Evolutionary conservation across 2,329 filamentous ascomycete species (phyloP).

Genomic region (Colletotrichum lupini): DNA sequence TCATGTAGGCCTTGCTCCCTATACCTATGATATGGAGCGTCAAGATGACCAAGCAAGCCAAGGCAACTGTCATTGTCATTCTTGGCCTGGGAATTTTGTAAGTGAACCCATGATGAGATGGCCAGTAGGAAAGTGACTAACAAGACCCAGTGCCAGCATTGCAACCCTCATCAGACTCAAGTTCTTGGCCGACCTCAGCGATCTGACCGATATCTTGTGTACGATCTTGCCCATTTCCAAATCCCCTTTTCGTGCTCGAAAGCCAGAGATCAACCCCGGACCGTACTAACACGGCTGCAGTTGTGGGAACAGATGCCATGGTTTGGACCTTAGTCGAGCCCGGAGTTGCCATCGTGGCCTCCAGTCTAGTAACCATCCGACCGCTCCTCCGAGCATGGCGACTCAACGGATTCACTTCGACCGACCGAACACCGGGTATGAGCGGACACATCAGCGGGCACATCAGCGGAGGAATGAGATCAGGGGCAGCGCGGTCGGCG

Average conservation of each 20-base stretch:
- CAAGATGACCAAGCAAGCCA: slow-evolving; percentile 63
- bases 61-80: slow-evolving; percentile 61
- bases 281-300: slow-evolving; percentile 42
- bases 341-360: slow-evolving; percentile 64
- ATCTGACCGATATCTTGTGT: slow-evolving; percentile 61
- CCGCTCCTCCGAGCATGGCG: slow-evolving; percentile 62
- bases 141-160: slow-evolving; percentile 57
- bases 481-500: slow-evolving; percentile 42
- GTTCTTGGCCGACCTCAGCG: slow-evolving; percentile 57
- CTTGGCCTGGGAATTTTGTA: slow-evolving; percentile 63
- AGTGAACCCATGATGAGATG: slow-evolving; percentile 31
- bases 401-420: slow-evolving; percentile 58
- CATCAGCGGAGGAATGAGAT: slow-evolving; percentile 41
- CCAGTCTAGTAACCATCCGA: slow-evolving; percentile 65
- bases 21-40: slow-evolving; percentile 66
- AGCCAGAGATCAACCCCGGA: neutral
- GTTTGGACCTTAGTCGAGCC: slow-evolving; percentile 69
- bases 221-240: slow-evolving; percentile 37
- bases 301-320: slow-evolving; percentile 62
- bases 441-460: slow-evolving; percentile 36
- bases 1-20: slow-evolving; percentile 56
- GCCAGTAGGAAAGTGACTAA: neutral
- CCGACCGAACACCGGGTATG: slow-evolving; percentile 46
- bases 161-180: slow-evolving; percentile 64
- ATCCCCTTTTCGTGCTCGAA: neutral